Evolutionary conservation across 208 protist species (phyloP), one percentile per base, ranked within the genome.

Genomic region (Leishmania major): DNA sequence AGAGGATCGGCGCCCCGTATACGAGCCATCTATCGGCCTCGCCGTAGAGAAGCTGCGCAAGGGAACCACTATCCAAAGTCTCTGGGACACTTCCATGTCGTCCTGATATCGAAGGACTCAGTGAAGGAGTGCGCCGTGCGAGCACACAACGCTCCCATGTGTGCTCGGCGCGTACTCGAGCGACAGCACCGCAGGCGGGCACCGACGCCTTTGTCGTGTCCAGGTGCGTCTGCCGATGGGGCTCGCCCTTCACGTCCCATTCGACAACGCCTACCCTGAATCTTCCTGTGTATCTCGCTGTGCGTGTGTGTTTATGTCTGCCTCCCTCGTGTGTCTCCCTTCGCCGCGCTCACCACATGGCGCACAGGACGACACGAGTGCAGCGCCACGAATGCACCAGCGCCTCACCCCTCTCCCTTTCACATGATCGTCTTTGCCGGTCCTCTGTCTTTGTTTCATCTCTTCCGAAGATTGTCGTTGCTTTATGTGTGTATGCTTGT

Each of bases 41-140:
- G 96, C 98, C 1, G 93, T 99, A 43, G 98, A 99, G 87, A 96
- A 96, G 86, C 90, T 97, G 17, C 91, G 92, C 5, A 89, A 92
- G 17, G 94, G 94, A 0, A 84, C 93, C 3, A 97, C 92, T 0
- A 67, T 98, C n/a, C 83, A 92, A 40, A 86, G 91, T 51, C 88
- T 99, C 22, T 99, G 97, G 97, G 75, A 88, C 22, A 89, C 96
- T 0, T 74, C 77, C 19, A 51, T 84, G 31, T 57, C 62, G 0
- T 60, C 80, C n/a, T 77, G 79, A 57, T 35, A 76, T 31, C 17
- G 66, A 73, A 83, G 35, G 49, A 3, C 25, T 37, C n/a, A 53
- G 55, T 11, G 60, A 31, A 55, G 31, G 43, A 19, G 35, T 15
- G 40, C 37, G 67, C 67, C 28, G 40, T 31, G 67, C 49, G 37